A percentile compares a stretch with the other conserved stretches of the same genome.
Conservation (phyloP, 1,139 yeast species). For the Blastobotrys arbuscula region DNA sequence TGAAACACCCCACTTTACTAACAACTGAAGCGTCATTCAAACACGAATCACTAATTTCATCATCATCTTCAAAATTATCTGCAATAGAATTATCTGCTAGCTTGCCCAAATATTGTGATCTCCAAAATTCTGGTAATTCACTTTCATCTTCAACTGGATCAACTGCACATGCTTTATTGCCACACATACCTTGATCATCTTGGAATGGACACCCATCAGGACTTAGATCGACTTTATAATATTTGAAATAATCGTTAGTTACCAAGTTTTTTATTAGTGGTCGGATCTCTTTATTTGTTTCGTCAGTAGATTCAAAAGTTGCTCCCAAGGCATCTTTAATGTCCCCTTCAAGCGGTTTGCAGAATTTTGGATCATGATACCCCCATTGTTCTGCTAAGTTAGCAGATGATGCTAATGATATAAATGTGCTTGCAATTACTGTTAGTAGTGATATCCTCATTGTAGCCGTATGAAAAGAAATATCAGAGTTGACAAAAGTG, state of each 20-base stretch:
- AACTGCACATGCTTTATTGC: constrained; percentile 90
- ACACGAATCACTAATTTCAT: constrained; percentile 14
- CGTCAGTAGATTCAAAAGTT: constrained; percentile 50
- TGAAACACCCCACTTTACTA: constrained; percentile 5
- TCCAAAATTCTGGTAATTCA: constrained; percentile 64
- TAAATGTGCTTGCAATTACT: not conserved
- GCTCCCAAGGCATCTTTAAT: constrained; percentile 43
- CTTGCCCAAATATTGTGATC: constrained; percentile 67
- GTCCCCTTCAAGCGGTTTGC: constrained; percentile 17
- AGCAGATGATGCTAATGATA: not conserved
- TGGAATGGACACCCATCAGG: constrained; percentile 81
- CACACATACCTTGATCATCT: constrained; percentile 78
- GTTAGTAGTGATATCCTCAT: not conserved
- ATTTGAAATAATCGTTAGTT: constrained; percentile 50
- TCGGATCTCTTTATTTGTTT: constrained; percentile 44
- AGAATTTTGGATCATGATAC: constrained; percentile 18
- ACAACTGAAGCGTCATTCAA: constrained; percentile 14
- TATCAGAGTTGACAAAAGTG: not conserved
- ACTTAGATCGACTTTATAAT: constrained; percentile 80
- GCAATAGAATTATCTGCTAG: constrained; percentile 44
- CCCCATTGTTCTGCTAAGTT: constrained; percentile 6
- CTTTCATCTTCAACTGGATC: constrained; percentile 56
- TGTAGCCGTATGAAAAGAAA: not conserved
- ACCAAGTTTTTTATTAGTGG: constrained; percentile 55
- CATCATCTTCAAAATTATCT: constrained; percentile 18